phyloP scores from a whole-genome alignment of 1,284 basidiomycete species.

The Tetrapyrgos nigripes region DNA sequence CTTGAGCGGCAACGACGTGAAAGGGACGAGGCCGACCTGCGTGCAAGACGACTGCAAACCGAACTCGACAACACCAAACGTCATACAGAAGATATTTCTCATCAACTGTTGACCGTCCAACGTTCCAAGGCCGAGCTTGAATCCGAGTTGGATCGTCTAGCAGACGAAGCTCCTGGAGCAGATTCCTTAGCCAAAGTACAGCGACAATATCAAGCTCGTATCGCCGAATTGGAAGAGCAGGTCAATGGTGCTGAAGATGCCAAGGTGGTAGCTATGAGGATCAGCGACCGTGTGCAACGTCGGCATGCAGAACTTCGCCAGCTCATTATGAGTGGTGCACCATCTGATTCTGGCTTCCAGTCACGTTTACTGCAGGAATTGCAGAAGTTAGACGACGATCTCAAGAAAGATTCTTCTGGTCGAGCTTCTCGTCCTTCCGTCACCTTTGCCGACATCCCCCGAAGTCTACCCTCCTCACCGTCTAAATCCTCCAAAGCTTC shows the following conservation, averaged over 20 bases:
- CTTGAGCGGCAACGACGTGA: constrained; percentile 69
- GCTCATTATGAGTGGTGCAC: constrained; percentile 62
- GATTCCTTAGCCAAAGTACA: constrained; percentile 65
- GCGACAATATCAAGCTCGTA: constrained; percentile 70
- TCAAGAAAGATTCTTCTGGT: constrained; percentile 61
- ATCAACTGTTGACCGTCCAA: constrained; percentile 58
- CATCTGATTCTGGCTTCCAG: constrained; percentile 69
- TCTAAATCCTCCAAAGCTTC: constrained; percentile 49
- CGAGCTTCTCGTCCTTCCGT: constrained; percentile 28
- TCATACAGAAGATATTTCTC: constrained; percentile 59
- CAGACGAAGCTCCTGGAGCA: constrained; percentile 62
- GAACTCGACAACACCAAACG: constrained; percentile 61
- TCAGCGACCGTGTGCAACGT: constrained; percentile 68
- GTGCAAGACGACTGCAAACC: constrained; percentile 61
- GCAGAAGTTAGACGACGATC: constrained; percentile 66
- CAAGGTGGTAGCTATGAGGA: constrained; percentile 52
- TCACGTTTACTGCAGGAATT: constrained; percentile 73
- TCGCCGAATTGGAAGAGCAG: constrained; percentile 69
- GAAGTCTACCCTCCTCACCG: constrained; percentile 49
- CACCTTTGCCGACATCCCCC: constrained; percentile 36
- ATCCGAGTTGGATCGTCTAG: constrained; percentile 70
- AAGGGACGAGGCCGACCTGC: constrained; percentile 69
- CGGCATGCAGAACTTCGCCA: constrained; percentile 76
- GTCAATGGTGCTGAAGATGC: constrained; percentile 62
- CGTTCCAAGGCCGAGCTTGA: constrained; percentile 74